Conservation (phyloP, 345 rosid species). For the Salix arbutifolia region DNA sequence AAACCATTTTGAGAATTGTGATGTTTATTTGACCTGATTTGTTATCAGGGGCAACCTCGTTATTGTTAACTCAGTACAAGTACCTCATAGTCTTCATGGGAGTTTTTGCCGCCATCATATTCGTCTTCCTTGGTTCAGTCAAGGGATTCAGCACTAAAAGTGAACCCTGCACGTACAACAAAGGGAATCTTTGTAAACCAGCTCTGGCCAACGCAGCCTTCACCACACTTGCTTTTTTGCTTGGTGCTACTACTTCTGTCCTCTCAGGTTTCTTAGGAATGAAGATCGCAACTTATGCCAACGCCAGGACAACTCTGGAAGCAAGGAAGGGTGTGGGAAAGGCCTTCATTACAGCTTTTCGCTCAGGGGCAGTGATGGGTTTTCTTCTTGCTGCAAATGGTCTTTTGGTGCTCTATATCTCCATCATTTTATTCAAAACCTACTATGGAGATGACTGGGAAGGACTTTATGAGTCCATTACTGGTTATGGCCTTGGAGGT, state of each 20-base stretch:
- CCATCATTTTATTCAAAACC: slow-evolving; percentile 51
- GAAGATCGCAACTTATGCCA: slow-evolving; percentile 70
- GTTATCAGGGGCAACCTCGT: slow-evolving; percentile 60
- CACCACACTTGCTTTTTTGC: slow-evolving; percentile 68
- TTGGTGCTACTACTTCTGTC: slow-evolving; percentile 60
- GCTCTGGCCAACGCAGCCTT: slow-evolving; percentile 59
- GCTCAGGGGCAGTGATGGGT: slow-evolving; percentile 70
- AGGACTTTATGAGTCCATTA: slow-evolving; percentile 66
- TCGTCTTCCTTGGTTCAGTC: slow-evolving; percentile 68
- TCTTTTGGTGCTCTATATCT: slow-evolving; percentile 51
- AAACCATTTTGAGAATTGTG: background rate
- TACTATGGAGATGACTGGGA: slow-evolving; percentile 78
- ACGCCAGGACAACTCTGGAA: slow-evolving; percentile 66
- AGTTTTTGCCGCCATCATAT: slow-evolving; percentile 39
- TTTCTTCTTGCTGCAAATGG: slow-evolving; percentile 73
- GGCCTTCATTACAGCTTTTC: slow-evolving; percentile 59
- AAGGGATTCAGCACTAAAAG: slow-evolving; percentile 61
- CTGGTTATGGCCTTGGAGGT: slow-evolving; percentile 66
- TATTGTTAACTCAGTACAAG: slow-evolving; percentile 56
- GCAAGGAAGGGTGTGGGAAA: slow-evolving; percentile 63
- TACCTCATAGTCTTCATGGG: slow-evolving; percentile 52
- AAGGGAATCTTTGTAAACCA: slow-evolving; percentile 52
- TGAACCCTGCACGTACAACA: slow-evolving; percentile 56
- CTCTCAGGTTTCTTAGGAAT: slow-evolving; percentile 68
- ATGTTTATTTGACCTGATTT: background rate